These are phyloP conservation scores for Boletus mariae DNA, from an alignment of 1,284 basidiomycete genomes.

Conservation along the genomic window DNA sequence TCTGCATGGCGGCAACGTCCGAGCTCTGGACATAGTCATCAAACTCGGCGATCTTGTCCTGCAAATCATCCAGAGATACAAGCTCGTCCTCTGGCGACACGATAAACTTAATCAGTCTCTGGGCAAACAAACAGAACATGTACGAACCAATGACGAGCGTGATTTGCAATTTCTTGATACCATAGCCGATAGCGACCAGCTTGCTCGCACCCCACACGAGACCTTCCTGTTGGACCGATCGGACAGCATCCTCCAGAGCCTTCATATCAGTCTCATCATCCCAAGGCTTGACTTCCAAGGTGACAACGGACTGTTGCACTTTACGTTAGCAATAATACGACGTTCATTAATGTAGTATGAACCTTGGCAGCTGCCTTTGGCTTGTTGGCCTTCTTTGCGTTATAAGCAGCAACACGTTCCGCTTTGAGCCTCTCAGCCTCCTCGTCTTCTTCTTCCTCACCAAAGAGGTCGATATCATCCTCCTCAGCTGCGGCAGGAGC, in stretches of 20 bases:
- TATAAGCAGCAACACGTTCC: constrained; percentile 93
- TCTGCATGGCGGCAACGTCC: constrained; percentile 90
- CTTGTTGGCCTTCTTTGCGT: constrained; percentile 91
- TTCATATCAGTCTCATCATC: constrained; percentile 99
- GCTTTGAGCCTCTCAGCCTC: constrained; percentile 95
- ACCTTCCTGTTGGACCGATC: constrained; percentile 87
- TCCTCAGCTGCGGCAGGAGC: constrained; percentile 77
- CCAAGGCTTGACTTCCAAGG: constrained; percentile 98
- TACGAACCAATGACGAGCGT: constrained; percentile 87
- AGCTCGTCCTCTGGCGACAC: constrained; percentile 79
- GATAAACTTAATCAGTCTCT: neutral
- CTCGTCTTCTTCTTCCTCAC: constrained; percentile 85
- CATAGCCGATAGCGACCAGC: constrained; percentile 92
- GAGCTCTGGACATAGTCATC: constrained; percentile 97
- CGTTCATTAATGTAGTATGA: constrained; percentile 23
- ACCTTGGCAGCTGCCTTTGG: constrained; percentile 89
- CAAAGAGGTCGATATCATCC: constrained; percentile 91
- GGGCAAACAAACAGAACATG: neutral
- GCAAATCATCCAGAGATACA: constrained; percentile 91
- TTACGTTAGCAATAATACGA: constrained; percentile 10
- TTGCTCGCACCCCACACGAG: constrained; percentile 94
- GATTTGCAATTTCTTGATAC: constrained; percentile 91
- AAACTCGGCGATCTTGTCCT: constrained; percentile 84
- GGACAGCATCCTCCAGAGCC: constrained; percentile 79
- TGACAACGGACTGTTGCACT: constrained; percentile 77